Conservation (phyloP, 805 yeast species). For the Yarrowia keelungensis region DNA sequence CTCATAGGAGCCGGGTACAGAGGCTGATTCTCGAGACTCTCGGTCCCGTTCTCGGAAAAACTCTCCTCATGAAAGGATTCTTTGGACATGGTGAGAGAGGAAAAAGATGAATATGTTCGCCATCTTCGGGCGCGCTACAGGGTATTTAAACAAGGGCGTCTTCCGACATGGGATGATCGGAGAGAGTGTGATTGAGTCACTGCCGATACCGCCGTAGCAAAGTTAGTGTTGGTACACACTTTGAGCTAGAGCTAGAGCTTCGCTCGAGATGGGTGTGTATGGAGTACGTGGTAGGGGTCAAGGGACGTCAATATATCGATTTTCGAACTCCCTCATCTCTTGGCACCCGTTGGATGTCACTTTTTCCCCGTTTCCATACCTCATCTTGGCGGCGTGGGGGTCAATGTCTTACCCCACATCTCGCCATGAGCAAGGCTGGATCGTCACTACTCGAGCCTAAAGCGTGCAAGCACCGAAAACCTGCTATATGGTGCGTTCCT, state of each 20-base stretch:
- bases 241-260: slow-evolving; percentile 26
- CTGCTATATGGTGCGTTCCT: slow-evolving; percentile 14
- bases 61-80: slow-evolving; percentile 19
- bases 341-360: not conserved
- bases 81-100: slow-evolving; percentile 12
- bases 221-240: not conserved
- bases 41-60: not conserved
- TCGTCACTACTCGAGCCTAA: slow-evolving; percentile 9
- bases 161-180: not conserved
- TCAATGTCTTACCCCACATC: slow-evolving; percentile 18
- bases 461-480: slow-evolving; percentile 2
- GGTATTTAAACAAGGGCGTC: slow-evolving; percentile 10
- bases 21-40: slow-evolving; percentile 2
- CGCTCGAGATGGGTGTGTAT: too few relatives aligned
- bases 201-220: slow-evolving; percentile 27
- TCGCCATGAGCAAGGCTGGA: slow-evolving; percentile 10
- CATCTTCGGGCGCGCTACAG: not conserved
- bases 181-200: not conserved
- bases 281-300: not conserved
- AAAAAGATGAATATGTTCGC: not conserved
- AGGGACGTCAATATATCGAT: too few relatives aligned
- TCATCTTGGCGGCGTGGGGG: not conserved
- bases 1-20: slow-evolving; percentile 22
- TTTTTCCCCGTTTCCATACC: not conserved
- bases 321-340: not conserved